Conservation (phyloP, 225 moss, liverwort and hornwort genomes). For the Marchantia paleacea region DNA sequence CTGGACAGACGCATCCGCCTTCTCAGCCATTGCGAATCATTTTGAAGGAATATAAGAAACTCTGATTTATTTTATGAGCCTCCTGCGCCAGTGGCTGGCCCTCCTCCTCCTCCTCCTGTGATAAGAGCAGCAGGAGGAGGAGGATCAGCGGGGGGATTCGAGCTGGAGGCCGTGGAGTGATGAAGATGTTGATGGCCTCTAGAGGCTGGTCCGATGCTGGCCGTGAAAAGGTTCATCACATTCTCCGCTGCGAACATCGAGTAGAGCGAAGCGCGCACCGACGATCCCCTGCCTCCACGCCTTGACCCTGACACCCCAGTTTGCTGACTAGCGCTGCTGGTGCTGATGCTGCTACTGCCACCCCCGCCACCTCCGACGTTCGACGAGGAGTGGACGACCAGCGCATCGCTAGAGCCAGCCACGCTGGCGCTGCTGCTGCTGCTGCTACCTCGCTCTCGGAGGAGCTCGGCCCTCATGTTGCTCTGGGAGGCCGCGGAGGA, state of each 20-base stretch:
- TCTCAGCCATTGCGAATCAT: too few species aligned
- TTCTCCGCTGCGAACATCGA: slow-evolving; percentile 18
- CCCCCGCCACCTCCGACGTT: neutral
- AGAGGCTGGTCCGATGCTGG: neutral
- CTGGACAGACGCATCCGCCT: neutral
- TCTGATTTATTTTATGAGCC: neutral
- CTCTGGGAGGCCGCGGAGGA: neutral
- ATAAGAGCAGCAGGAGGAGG: neutral
- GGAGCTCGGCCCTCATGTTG: slow-evolving; percentile 15
- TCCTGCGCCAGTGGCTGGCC: neutral
- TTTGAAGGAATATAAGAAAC: neutral
- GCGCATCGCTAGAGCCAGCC: neutral
- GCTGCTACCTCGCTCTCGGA: neutral
- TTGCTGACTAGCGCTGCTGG: neutral
- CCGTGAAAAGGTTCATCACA: neutral
- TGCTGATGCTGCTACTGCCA: neutral
- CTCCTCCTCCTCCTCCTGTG: neutral
- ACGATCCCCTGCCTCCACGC: neutral
- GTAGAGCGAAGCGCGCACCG: slow-evolving; percentile 18
- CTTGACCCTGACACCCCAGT: neutral
- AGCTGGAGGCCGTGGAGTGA: neutral
- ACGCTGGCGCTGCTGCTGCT: neutral
- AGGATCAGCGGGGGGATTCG: neutral
- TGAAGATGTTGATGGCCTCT: neutral
- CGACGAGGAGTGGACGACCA: neutral